These are phyloP conservation scores for Suhomyces vadensis DNA, from an alignment of 805 yeast species.

Conservation along the genomic window DNA sequence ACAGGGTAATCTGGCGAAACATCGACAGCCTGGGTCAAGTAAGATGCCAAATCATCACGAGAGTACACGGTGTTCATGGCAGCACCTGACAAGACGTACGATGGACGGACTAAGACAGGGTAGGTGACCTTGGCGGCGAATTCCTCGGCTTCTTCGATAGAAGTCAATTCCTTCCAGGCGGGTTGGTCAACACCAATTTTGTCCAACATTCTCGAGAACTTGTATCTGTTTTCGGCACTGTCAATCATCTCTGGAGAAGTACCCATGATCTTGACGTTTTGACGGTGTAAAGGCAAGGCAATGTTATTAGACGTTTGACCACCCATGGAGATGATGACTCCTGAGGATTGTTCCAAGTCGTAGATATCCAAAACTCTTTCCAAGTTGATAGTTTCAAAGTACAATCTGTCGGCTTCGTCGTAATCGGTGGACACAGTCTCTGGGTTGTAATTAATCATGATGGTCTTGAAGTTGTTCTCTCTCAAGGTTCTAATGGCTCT, in stretches of 20 bases:
- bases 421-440: conserved; percentile 99
- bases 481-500: conserved; percentile 93
- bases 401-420: conserved; percentile 95
- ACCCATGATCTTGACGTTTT: conserved; percentile 92
- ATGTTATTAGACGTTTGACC: conserved; percentile 98
- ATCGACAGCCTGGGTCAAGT: conserved; percentile 91
- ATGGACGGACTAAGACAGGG: conserved; percentile 97
- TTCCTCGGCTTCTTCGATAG: conserved; percentile 86
- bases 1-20: conserved; percentile 98
- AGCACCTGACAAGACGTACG: conserved; percentile 96
- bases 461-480: conserved; percentile 81
- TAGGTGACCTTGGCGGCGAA: conserved; percentile 89
- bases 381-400: conserved; percentile 91
- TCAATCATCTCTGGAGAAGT: conserved; percentile 98
- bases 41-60: conserved; percentile 80
- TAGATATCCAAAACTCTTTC: conserved; percentile 95
- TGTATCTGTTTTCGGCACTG: conserved; percentile 96
- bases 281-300: conserved; percentile 89
- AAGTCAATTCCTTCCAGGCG: conserved; percentile 97
- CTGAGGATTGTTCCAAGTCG: conserved; percentile 84
- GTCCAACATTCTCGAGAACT: conserved; percentile 96
- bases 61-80: conserved; percentile 98
- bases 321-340: conserved; percentile 97
- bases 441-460: conserved; percentile 97
- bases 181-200: conserved; percentile 97